A percentile compares a stretch with the other conserved stretches of the same genome.
Evolutionary conservation across 495 filamentous ascomycete genomes (phyloP).

Genomic region (Aspergillus homomorphus): DNA sequence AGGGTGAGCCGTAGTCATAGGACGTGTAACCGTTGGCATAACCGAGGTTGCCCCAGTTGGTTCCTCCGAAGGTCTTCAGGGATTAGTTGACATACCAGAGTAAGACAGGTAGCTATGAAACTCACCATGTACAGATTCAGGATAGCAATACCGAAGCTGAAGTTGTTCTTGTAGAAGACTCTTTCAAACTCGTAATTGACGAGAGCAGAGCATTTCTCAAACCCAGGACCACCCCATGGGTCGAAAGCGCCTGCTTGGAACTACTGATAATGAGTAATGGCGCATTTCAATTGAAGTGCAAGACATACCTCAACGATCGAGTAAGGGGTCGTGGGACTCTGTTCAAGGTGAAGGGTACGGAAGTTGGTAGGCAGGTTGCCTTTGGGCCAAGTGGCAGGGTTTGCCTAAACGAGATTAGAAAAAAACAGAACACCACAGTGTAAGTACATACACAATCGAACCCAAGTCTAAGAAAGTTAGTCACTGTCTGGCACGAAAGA

Average conservation of each 20-base stretch:
- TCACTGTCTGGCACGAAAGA: background rate
- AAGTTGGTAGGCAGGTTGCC: conserved; percentile 45
- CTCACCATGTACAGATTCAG: conserved; percentile 69
- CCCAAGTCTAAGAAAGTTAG: conserved; percentile 44
- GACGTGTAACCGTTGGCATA: conserved; percentile 70
- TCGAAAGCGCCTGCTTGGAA: conserved; percentile 78
- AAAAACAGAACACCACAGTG: background rate
- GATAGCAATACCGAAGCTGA: conserved; percentile 58
- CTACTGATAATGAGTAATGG: conserved; percentile 25
- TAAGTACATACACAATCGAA: conserved; percentile 49
- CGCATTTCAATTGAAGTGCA: background rate
- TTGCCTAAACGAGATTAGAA: conserved; percentile 26
- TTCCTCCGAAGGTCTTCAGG: conserved; percentile 62
- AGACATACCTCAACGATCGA: conserved; percentile 57
- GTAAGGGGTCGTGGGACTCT: conserved; percentile 65
- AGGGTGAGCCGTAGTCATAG: conserved; percentile 69
- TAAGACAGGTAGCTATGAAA: background rate
- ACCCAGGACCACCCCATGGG: conserved; percentile 70
- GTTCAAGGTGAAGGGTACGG: conserved; percentile 47
- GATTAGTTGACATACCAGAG: conserved; percentile 11
- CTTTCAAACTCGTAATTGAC: conserved; percentile 69
- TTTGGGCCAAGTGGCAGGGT: conserved; percentile 49
- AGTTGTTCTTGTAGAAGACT: conserved; percentile 79
- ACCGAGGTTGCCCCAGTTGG: conserved; percentile 83
- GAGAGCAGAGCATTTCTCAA: conserved; percentile 58